Base-by-base conservation (phyloP, 129 eudicot genomes). In the Calendula officinalis region DNA sequence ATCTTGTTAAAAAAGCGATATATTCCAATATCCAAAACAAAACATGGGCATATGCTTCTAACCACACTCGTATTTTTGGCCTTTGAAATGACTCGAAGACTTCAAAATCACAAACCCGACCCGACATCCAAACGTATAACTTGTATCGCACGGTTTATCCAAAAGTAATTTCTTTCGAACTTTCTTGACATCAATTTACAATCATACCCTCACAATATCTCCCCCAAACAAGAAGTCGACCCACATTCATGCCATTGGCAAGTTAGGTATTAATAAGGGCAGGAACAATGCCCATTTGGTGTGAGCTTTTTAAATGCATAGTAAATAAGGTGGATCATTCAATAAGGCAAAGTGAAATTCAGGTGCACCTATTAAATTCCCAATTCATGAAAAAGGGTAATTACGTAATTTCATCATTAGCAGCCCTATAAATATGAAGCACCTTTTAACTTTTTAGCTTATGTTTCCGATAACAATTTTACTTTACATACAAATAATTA, bases 221-320 rank as follows among this genome's bases (percentile, higher is more conserved):
- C 47, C 72, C 41, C 38, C 78, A 22, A 73, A 73, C 61, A 73
- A 73, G 22, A 36, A 55, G 67, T 53, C 64, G 48, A 36, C 67
- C 72, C 72, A 73, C 72, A 73, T 65, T 73, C 72, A 65, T 73
- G 78, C 67, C 67, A 73, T 46, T 73, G 78, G 78, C 78, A 73
- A 73, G 72, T 43, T 38, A 65, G 22, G 61, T 59, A 65, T 73
- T 46, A 73, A 73, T 73, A 73, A 65, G 66, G 66, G 72, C 78
- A 73, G 78, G 65, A 73, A 73, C 16, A 73, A 73, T 64, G 78
- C 66, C 60, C 67, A 73, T 78, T 79, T 79, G 69, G 80, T 74
- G 83, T 79, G 83, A 79, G 71, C 76, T 73, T 65, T 73, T 46
- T 73, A 73, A 73, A 73, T 73, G 78, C 78, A 0, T 65, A 56